phyloP scores from a whole-genome alignment of 2,329 filamentous ascomycete species.

The Periconia digitata region DNA sequence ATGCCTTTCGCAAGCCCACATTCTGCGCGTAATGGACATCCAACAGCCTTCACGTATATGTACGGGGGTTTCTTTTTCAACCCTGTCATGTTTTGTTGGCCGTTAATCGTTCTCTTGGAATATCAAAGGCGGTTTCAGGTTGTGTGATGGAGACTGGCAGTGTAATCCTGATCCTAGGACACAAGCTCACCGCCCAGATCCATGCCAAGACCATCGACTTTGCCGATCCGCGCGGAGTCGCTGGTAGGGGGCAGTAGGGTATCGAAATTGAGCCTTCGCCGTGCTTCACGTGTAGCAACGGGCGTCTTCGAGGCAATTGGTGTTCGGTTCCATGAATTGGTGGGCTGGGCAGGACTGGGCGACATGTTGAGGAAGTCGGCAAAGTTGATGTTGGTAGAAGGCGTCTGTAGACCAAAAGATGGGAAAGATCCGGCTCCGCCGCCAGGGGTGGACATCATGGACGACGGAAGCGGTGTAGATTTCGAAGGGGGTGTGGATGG shows the following conservation, averaged over 20 bases:
- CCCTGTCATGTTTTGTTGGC: constrained; percentile 17
- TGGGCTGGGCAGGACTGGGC: constrained; percentile 82
- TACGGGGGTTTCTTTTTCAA: no score
- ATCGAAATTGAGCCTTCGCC: constrained; percentile 81
- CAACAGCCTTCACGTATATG: no score
- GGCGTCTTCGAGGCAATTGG: constrained; percentile 69
- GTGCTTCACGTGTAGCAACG: constrained; percentile 65
- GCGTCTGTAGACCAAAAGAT: constrained; percentile 69
- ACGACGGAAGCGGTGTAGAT: constrained; percentile 68
- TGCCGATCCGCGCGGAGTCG: constrained; percentile 46
- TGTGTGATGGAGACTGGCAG: constrained; percentile 10
- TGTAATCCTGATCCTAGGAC: constrained; percentile 39
- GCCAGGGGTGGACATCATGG: constrained; percentile 85
- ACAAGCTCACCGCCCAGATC: constrained; percentile 67
- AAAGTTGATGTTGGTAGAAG: constrained; percentile 86
- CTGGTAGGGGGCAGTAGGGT: constrained; percentile 61
- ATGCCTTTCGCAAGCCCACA: no score
- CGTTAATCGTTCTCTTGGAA: constrained; percentile 22
- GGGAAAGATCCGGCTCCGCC: constrained; percentile 61
- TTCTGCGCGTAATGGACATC: no score
- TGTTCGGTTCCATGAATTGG: constrained; percentile 66
- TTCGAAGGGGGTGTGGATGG: constrained; percentile 59
- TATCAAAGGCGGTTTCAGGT: constrained; percentile 1
- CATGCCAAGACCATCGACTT: constrained; percentile 61
- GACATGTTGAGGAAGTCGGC: constrained; percentile 97